A percentile compares a stretch with the other conserved stretches of the same genome.
Conservation (phyloP, 306 rosid species). For the Neltuma alba region DNA sequence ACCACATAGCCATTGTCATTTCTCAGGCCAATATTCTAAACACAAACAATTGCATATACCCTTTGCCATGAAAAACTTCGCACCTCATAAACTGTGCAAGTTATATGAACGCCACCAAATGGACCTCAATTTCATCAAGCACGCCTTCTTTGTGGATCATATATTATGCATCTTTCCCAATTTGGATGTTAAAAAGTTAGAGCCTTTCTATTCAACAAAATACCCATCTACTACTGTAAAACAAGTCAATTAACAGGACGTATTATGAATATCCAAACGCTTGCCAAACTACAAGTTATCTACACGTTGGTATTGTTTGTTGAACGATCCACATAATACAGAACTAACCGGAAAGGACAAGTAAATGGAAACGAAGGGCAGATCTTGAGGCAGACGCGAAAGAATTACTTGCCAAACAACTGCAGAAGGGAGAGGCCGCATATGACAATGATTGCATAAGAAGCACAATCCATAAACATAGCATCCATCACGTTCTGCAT, state of each 20-base stretch:
- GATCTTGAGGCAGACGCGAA: not conserved
- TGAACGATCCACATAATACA: constrained; percentile 10
- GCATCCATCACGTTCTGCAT: constrained; percentile 62
- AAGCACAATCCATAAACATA: constrained; percentile 71
- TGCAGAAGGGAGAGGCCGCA: constrained; percentile 59
- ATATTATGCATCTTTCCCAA: not conserved
- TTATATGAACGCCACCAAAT: not conserved
- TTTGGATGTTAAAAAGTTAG: not conserved
- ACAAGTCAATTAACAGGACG: not conserved
- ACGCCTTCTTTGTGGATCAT: not conserved
- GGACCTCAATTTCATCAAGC: not conserved
- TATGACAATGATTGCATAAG: constrained; percentile 62
- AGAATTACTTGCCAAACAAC: constrained; percentile 22
- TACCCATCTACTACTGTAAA: not conserved
- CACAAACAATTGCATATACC: not conserved
- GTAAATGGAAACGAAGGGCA: not conserved
- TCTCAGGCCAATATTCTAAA: no score
- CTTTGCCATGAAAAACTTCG: no score
- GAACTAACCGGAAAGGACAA: not conserved
- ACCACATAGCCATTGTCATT: no score
- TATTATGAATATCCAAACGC: not conserved
- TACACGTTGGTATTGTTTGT: constrained; percentile 4
- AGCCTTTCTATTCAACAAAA: constrained; percentile 2
- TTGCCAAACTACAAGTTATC: not conserved
- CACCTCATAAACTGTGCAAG: not conserved